Evolutionary conservation across 352 stramenopile genomes (phyloP).

Genomic region (Globisporangium splendens): DNA sequence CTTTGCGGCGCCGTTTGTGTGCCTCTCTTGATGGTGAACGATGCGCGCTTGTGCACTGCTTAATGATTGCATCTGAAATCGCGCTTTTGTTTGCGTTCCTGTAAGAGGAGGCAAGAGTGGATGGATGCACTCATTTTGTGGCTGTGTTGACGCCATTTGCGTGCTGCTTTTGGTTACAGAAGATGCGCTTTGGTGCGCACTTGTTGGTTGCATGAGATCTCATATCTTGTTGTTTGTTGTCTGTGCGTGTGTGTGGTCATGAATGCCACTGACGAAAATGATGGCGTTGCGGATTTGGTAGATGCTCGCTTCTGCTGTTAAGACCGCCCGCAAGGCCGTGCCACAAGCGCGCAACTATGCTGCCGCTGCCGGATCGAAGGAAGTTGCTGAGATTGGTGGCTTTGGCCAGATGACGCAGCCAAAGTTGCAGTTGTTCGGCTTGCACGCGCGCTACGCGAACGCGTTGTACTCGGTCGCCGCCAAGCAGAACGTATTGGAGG

Average conservation of each 20-base stretch:
- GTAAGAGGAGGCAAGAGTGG: no score
- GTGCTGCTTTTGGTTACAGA: no score
- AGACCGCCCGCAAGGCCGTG: constrained; percentile 53
- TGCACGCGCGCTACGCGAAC: constrained; percentile 96
- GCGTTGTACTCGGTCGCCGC: constrained; percentile 95
- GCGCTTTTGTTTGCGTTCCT: no score
- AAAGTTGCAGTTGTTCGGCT: constrained; percentile 94
- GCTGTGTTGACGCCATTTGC: no score
- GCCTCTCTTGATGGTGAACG: no score
- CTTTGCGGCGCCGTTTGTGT: no score
- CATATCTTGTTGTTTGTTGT: not conserved
- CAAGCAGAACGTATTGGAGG: constrained; percentile 77
- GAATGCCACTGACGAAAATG: not conserved
- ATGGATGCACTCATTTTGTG: no score
- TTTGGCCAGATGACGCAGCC: constrained; percentile 83
- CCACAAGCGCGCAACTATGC: constrained; percentile 36
- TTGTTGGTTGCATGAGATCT: no score
- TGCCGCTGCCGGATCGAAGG: constrained; percentile 29
- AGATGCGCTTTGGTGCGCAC: no score
- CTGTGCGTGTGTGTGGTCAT: constrained; percentile 3
- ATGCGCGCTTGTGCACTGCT: no score
- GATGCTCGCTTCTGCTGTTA: constrained; percentile 76
- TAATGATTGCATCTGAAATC: no score
- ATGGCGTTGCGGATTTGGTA: constrained; percentile 3
- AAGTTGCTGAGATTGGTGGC: constrained; percentile 64